These are phyloP conservation scores for Rugosomyces carneus DNA, from an alignment of 1,284 basidiomycete genomes.

Conservation along the genomic window DNA sequence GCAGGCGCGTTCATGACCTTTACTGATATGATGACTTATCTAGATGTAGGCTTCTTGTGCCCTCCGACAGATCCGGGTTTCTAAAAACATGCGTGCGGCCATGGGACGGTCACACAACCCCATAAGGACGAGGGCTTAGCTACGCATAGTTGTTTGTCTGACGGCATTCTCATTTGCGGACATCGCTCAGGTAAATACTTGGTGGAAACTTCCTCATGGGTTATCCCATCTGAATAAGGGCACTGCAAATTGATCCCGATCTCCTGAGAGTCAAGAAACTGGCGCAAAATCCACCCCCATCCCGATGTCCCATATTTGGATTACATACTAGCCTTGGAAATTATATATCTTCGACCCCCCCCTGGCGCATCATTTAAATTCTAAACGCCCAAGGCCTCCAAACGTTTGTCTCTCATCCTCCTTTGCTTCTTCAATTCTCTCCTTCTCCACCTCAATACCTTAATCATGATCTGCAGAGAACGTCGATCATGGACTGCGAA, in stretches of 20 bases:
- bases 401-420: slow-evolving; percentile 18
- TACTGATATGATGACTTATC: neutral
- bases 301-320: too few species aligned
- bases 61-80: slow-evolving; percentile 21
- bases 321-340: too few species aligned
- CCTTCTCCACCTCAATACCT: slow-evolving; percentile 12
- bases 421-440: slow-evolving; percentile 10
- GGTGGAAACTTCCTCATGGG: slow-evolving; percentile 19
- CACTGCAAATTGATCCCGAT: slow-evolving; percentile 31
- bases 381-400: slow-evolving; percentile 21
- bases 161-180: slow-evolving; percentile 20
- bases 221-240: too few species aligned
- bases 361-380: slow-evolving; percentile 27
- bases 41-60: slow-evolving; percentile 7
- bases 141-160: slow-evolving; percentile 18
- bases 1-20: neutral
- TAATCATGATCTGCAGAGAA: slow-evolving; percentile 38
- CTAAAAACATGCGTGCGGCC: slow-evolving; percentile 8
- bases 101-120: slow-evolving; percentile 14
- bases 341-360: too few species aligned
- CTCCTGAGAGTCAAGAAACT: slow-evolving; percentile 24
- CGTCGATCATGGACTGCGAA: slow-evolving; percentile 50
- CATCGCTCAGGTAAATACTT: slow-evolving; percentile 17
- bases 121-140: slow-evolving; percentile 13
- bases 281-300: slow-evolving; percentile 29